These are phyloP conservation scores for Cutaneotrichosporon cutaneum DNA, from an alignment of 1,284 basidiomycete species.

Conservation along the genomic window DNA sequence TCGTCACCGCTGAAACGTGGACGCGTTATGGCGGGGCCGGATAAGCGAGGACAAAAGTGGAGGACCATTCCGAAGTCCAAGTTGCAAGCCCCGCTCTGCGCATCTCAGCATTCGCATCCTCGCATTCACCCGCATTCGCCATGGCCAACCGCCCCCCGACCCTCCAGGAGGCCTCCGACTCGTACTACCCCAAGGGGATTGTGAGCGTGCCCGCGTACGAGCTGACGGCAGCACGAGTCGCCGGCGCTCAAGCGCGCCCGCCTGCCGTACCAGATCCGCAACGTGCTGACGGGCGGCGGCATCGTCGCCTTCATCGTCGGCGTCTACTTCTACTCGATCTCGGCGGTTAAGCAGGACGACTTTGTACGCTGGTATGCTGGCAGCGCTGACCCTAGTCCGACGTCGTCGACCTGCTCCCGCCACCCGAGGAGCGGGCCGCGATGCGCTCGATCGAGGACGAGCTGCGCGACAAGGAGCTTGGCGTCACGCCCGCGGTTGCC, in stretches of 20 bases:
- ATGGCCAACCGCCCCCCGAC: constrained; percentile 10
- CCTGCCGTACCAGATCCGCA: constrained; percentile 73
- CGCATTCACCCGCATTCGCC: neutral
- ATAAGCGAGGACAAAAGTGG: constrained; percentile 3
- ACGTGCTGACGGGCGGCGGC: constrained; percentile 71
- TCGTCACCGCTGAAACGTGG: neutral
- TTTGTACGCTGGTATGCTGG: constrained; percentile 59
- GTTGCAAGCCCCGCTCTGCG: neutral
- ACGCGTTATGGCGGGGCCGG: neutral
- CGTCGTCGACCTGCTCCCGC: constrained; percentile 51
- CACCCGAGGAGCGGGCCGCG: constrained; percentile 41
- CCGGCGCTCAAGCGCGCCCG: constrained; percentile 82
- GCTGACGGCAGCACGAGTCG: constrained; percentile 67
- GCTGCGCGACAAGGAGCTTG: constrained; percentile 32
- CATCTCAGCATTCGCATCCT: constrained; percentile 1
- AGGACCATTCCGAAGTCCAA: neutral
- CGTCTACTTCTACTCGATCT: constrained; percentile 89
- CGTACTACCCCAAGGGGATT: constrained; percentile 29
- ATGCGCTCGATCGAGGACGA: constrained; percentile 53
- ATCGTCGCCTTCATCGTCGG: constrained; percentile 75
- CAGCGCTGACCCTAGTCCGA: constrained; percentile 47
- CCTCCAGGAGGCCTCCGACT: constrained; percentile 21
- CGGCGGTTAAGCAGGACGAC: constrained; percentile 87
- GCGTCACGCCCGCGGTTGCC: neutral
- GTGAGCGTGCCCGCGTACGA: neutral